Percentiles rank a stretch among this genome's conserved stretches.
phyloP scores from a whole-genome alignment of 192 early-diverging fungal species.

The Irineochytrium annulatum region DNA sequence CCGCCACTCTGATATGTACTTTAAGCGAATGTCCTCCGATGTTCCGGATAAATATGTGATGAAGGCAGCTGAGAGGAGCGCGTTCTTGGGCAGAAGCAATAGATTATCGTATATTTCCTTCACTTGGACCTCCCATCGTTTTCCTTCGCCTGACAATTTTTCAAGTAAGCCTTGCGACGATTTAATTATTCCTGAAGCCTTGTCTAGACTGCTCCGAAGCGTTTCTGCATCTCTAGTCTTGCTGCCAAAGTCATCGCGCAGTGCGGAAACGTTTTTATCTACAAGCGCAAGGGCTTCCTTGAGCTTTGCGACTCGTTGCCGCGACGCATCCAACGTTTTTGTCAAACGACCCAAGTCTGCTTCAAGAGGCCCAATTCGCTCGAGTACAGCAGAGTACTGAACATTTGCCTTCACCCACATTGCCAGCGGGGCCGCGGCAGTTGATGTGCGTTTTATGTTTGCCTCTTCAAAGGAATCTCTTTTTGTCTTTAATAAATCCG shows the following conservation, averaged over 20 bases:
- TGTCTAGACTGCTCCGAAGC: slow-evolving; percentile 40
- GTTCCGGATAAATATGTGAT: slow-evolving; percentile 45
- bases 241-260: slow-evolving; percentile 46
- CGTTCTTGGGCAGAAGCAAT: slow-evolving; percentile 31
- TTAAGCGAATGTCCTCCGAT: slow-evolving; percentile 43
- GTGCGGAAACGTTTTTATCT: slow-evolving; percentile 44
- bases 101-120: slow-evolving; percentile 39
- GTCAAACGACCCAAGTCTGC: slow-evolving; percentile 39
- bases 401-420: slow-evolving; percentile 64
- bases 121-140: slow-evolving; percentile 46
- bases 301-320: slow-evolving; percentile 36
- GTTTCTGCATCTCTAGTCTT: slow-evolving; percentile 58
- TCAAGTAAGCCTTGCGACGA: slow-evolving; percentile 47
- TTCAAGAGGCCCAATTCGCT: slow-evolving; percentile 53
- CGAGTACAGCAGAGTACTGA: slow-evolving; percentile 51
- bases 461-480: slow-evolving; percentile 59
- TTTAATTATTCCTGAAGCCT: slow-evolving; percentile 40
- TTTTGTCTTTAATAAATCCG: slow-evolving; percentile 47
- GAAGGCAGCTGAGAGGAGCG: slow-evolving; percentile 45
- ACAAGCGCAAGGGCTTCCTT: slow-evolving; percentile 47
- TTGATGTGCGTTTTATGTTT: slow-evolving; percentile 46
- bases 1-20: slow-evolving; percentile 36
- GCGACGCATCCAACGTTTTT: slow-evolving; percentile 43
- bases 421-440: slow-evolving; percentile 54
- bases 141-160: slow-evolving; percentile 56